phyloP scores from a whole-genome alignment of 2,329 filamentous ascomycete species.

The Arthrobotrys sphaeroides region DNA sequence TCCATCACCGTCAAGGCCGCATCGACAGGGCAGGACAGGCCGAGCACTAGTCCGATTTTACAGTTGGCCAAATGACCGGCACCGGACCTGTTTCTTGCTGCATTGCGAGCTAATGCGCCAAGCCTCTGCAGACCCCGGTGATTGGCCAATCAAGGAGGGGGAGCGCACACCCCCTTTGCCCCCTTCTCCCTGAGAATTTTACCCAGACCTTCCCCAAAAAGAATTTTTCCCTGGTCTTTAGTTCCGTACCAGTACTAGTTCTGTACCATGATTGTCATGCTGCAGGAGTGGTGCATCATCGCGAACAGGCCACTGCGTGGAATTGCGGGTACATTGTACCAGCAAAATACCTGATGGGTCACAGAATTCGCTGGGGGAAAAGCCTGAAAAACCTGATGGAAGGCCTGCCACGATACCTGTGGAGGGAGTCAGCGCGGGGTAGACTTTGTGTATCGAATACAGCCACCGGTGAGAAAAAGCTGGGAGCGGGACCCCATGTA shows the following conservation, averaged over 20 bases:
- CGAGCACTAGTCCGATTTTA: slow-evolving; percentile 51
- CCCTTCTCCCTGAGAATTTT: slow-evolving; percentile 42
- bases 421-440: slow-evolving; percentile 33
- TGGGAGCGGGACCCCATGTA: slow-evolving; percentile 29
- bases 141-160: slow-evolving; percentile 31
- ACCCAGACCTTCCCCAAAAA: slow-evolving; percentile 53
- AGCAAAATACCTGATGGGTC: slow-evolving; percentile 37
- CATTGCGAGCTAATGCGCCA: slow-evolving; percentile 53
- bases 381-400: slow-evolving; percentile 28
- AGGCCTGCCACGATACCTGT: background rate
- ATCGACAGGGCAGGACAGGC: slow-evolving; percentile 51
- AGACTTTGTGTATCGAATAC: slow-evolving; percentile 49
- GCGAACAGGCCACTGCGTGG: slow-evolving; percentile 17
- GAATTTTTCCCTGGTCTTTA: slow-evolving; percentile 39
- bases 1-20: slow-evolving; percentile 37
- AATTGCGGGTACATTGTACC: slow-evolving; percentile 51
- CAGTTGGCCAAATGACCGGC: slow-evolving; percentile 50
- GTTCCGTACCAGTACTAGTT: slow-evolving; percentile 50
- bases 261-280: slow-evolving; percentile 49
- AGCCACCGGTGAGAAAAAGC: slow-evolving; percentile 25
- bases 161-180: slow-evolving; percentile 35
- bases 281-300: slow-evolving; percentile 53
- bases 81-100: slow-evolving; percentile 52
- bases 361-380: slow-evolving; percentile 20
- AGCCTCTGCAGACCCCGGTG: slow-evolving; percentile 27